Percentiles rank a stretch among this genome's conserved stretches.
Evolutionary conservation across 768 basidiomycete genomes (phyloP).

Genomic region (Trichaptum fuscoviolaceum): DNA sequence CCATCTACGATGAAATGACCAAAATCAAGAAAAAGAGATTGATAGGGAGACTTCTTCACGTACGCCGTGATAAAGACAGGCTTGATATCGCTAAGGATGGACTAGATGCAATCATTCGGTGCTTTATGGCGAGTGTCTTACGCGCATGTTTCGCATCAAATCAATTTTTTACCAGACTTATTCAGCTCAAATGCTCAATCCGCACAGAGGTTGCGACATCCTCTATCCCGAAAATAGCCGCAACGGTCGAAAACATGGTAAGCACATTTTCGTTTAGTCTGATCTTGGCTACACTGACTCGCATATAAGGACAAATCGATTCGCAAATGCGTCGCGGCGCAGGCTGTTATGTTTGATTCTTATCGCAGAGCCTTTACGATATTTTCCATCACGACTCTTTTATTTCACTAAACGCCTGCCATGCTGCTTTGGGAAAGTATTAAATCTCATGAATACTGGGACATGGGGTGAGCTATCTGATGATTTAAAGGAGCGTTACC

Average conservation of each 20-base stretch:
- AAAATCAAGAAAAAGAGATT: not conserved
- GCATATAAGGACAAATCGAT: not conserved
- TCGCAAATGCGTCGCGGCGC: not conserved
- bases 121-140: not conserved
- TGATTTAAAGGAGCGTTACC: no score
- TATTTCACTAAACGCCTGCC: not conserved
- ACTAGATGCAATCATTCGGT: not conserved
- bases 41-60: not conserved
- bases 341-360: not conserved
- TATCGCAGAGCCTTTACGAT: not conserved
- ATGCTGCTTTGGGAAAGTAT: not conserved
- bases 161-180: not conserved
- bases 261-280: not conserved
- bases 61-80: not conserved
- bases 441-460: not conserved
- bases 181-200: not conserved
- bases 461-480: no score
- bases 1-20: not conserved
- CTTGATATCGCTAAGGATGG: not conserved
- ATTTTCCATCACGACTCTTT: not conserved
- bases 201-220: not conserved
- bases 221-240: not conserved
- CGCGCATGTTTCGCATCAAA: not conserved
- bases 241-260: not conserved
- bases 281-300: not conserved